Conservation (phyloP, 805 yeast species). For the Teunomyces cretensis region DNA sequence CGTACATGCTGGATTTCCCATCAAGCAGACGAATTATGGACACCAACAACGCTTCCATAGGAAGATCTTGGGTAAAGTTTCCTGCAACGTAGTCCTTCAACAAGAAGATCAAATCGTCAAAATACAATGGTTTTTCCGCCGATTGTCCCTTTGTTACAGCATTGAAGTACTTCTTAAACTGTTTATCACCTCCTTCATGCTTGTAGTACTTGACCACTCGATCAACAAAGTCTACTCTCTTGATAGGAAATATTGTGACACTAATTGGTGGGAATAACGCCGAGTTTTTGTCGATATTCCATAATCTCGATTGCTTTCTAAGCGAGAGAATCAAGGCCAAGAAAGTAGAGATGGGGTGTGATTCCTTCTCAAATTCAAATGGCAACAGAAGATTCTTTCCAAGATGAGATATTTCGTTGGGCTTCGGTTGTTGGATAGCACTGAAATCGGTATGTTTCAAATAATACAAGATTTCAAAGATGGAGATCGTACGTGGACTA, state of each 20-base stretch:
- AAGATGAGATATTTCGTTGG: not conserved
- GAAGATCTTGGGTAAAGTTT: constrained; percentile 45
- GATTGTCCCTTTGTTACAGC: constrained; percentile 2
- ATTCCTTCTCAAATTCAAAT: constrained; percentile 10
- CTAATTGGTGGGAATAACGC: constrained; percentile 31
- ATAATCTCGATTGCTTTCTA: constrained; percentile 47
- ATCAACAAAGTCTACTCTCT: constrained; percentile 11
- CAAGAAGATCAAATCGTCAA: constrained; percentile 41
- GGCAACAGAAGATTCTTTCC: constrained; percentile 5
- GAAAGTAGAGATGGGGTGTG: constrained; percentile 21
- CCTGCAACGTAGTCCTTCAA: constrained; percentile 58
- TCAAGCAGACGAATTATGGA: constrained; percentile 32
- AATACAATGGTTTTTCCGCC: constrained; percentile 16
- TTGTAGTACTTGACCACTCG: constrained; percentile 21
- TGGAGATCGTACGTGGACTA: constrained; percentile 31
- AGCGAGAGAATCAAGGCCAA: constrained; percentile 50
- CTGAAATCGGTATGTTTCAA: constrained; percentile 4
- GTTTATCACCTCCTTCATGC: constrained; percentile 14
- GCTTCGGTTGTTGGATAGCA: not conserved
- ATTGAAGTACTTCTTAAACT: constrained; percentile 20
- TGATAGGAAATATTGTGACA: constrained; percentile 33
- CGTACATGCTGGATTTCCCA: constrained; percentile 5
- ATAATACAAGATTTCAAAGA: constrained; percentile 32
- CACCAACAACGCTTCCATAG: constrained; percentile 45
- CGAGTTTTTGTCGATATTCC: constrained; percentile 35